phyloP scores from a whole-genome alignment of 345 rosid genomes.

The Aegle marmelos region DNA sequence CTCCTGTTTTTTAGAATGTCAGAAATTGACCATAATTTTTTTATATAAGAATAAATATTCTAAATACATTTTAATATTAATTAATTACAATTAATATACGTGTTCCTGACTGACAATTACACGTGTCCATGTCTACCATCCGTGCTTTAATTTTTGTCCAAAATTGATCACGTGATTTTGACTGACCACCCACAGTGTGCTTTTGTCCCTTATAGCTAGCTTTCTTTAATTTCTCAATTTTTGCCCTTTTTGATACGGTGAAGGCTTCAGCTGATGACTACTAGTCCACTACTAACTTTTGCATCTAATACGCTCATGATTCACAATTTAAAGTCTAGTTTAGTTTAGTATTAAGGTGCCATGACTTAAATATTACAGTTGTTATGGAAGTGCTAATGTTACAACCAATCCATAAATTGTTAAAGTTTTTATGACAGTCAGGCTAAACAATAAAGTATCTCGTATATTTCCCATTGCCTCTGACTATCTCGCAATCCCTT shows the following conservation, averaged over 20 bases:
- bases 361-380: too few species aligned
- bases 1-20: neutral
- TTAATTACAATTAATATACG: neutral
- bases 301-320: neutral
- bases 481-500: slow-evolving; percentile 4
- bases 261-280: neutral
- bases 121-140: slow-evolving; percentile 23
- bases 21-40: neutral
- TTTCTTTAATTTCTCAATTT: neutral
- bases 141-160: slow-evolving; percentile 3
- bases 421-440: slow-evolving; percentile 3
- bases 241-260: neutral
- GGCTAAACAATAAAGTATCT: slow-evolving; percentile 4
- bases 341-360: too few species aligned
- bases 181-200: slow-evolving; percentile 11
- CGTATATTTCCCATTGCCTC: neutral
- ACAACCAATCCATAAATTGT: neutral
- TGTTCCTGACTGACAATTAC: slow-evolving; percentile 21
- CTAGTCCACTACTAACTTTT: too few species aligned
- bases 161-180: slow-evolving; percentile 23
- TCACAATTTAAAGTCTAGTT: neutral
- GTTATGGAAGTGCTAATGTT: neutral
- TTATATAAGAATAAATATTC: neutral
- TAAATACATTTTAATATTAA: neutral
- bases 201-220: neutral